Conservation (phyloP, 2,329 filamentous ascomycete genomes). For the Bipolaris gigantea region DNA sequence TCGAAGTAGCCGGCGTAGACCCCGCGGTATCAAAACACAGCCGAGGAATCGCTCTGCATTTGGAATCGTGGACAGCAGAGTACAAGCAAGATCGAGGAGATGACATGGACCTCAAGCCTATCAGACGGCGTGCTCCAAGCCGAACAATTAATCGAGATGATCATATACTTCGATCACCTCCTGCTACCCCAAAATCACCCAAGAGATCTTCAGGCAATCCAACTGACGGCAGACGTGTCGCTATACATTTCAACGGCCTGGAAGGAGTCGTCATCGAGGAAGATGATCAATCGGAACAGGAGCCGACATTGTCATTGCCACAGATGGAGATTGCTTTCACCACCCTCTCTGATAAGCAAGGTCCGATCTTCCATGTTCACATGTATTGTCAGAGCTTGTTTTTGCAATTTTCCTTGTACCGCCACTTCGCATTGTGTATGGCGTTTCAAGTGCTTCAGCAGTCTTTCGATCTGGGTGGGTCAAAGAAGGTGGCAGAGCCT, state of each 20-base stretch:
- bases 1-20: conserved; percentile 89
- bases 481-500: conserved; percentile 16
- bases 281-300: conserved; percentile 77
- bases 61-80: conserved; percentile 85
- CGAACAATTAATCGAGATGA: conserved; percentile 62
- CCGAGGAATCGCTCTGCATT: conserved; percentile 79
- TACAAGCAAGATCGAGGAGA: conserved; percentile 83
- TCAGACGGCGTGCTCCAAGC: conserved; percentile 73
- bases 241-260: conserved; percentile 77
- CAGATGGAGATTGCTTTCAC: conserved; percentile 84
- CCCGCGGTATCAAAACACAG: conserved; percentile 78
- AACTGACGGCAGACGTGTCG: conserved; percentile 79
- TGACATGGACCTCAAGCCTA: conserved; percentile 58
- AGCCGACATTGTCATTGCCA: conserved; percentile 84
- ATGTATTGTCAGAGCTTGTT: conserved; percentile 77
- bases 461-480: conserved; percentile 43
- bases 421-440: conserved; percentile 86
- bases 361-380: conserved; percentile 84
- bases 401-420: conserved; percentile 88
- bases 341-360: conserved; percentile 82
- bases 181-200: conserved; percentile 52
- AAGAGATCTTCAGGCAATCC: conserved; percentile 51
- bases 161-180: conserved; percentile 58
- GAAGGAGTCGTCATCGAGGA: conserved; percentile 92
- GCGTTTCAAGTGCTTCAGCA: conserved; percentile 70